Evolutionary conservation across 2,329 filamentous ascomycete species (phyloP), one percentile per base, ranked within the genome.

Genomic region (Monascus ruber): DNA sequence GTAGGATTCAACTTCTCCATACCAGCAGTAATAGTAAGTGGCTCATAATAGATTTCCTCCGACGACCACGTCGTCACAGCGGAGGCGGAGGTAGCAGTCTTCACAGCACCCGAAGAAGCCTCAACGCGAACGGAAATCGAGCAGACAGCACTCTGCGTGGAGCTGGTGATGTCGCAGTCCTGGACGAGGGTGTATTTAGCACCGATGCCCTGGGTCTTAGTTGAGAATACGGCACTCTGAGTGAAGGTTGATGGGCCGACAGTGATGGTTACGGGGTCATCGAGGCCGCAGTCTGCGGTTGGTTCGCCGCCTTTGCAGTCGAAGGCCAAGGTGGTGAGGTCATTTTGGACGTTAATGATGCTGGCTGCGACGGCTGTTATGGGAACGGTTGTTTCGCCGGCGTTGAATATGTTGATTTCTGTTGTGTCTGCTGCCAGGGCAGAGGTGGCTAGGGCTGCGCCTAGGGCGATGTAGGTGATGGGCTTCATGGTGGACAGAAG

Each of bases 221-320:
- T 39, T 4, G 46, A 17, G 28, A 41, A 42, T 24, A 42, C 36
- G n/a, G 44, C 44, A 17, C 36, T 40, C 24, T 44, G 25, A 24
- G 37, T 37, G 28, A 38, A 48, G 35, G 48, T 52, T 8, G 49
- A 52, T 6, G 47, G 48, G 4, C 49, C 48, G 31, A 47, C 37
- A 24, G 47, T 49, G 3, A 48, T 24, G 36, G 49, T 52, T 7
- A 47, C 8, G 2, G 47, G 47, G 9, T 38, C 39, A 4, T 37
- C 29, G 5, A 43, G 35, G 3, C 26, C 36, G 38, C 48, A 52
- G 26, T 17, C 24, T 5, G 34, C 24, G 4, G 17, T 11, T 17
- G 17, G 17, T 17, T 17, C 17, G 17, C 17, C 17, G 5, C 25
- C 32, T 28, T 35, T 25, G 33, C 49, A 52, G 6, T 41, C 34